A percentile compares a stretch with the other conserved stretches of the same genome.
These are phyloP conservation scores for Stagonosporopsis chrysanthemi DNA, from an alignment of 2,329 filamentous ascomycete genomes.

Conservation along the genomic window DNA sequence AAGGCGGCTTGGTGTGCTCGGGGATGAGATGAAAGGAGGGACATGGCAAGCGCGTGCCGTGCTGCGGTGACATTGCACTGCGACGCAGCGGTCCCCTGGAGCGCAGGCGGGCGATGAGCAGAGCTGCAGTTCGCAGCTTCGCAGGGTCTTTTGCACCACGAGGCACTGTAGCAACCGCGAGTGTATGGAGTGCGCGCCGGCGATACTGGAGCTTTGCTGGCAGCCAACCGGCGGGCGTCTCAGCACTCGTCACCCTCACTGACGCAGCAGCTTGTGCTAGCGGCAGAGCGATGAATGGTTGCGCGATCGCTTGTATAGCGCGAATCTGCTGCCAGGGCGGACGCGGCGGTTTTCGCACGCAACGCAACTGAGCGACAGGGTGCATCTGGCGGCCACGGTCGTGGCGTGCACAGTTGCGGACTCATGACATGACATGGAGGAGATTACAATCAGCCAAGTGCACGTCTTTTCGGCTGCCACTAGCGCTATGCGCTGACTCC, in stretches of 20 bases:
- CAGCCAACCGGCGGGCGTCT: conserved; percentile 8
- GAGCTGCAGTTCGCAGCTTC: not conserved
- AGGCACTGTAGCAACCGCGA: conserved; percentile 6
- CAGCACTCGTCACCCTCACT: not conserved
- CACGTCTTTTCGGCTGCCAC: conserved; percentile 17
- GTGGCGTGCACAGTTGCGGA: conserved; percentile 15
- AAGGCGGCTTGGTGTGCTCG: conserved; percentile 16
- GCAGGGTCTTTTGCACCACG: conserved; percentile 13
- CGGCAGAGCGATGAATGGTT: conserved; percentile 16
- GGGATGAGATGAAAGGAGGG: conserved; percentile 33
- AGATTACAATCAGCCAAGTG: conserved; percentile 23
- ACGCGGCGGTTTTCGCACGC: conserved; percentile 6
- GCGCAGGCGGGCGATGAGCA: conserved; percentile 1
- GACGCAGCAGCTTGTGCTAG: conserved; percentile 8
- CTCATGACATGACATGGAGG: conserved; percentile 20
- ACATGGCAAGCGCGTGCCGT: conserved; percentile 25
- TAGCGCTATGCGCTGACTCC: conserved; percentile 16
- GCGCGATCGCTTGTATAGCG: conserved; percentile 20
- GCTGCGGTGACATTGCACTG: conserved; percentile 25
- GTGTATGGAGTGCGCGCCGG: conserved; percentile 18
- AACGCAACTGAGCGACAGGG: conserved; percentile 3
- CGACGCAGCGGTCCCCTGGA: conserved; percentile 10
- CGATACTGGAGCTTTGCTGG: conserved; percentile 5
- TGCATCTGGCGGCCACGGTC: conserved; percentile 2
- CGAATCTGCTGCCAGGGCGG: conserved; percentile 16